Conservation (phyloP, 2,329 filamentous ascomycete species). For the Cercospora citrullina region DNA sequence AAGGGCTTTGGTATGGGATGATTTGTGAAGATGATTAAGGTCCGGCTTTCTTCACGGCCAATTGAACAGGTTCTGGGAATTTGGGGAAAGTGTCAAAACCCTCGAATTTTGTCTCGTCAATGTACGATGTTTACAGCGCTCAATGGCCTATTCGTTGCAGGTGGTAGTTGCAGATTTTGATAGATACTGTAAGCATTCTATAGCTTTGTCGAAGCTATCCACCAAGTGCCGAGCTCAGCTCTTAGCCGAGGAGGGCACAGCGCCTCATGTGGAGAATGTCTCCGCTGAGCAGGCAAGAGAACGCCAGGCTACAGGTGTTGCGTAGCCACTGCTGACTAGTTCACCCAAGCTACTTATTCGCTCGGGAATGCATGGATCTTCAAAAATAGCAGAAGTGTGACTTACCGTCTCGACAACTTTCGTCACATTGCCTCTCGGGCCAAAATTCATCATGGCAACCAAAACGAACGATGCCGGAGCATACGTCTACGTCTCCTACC, state of each 20-base stretch:
- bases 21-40: neutral
- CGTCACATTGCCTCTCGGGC: too few relatives aligned
- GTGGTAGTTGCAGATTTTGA: neutral
- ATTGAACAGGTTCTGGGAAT: too few relatives aligned
- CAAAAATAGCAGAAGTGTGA: neutral
- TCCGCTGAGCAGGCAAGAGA: neutral
- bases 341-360: neutral
- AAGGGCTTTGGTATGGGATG: neutral
- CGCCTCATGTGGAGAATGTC: neutral
- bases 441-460: neutral
- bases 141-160: neutral
- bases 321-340: slow-evolving; percentile 1
- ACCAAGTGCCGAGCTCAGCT: neutral
- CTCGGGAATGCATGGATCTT: neutral
- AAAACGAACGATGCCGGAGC: neutral
- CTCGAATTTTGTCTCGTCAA: neutral
- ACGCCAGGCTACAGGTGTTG: neutral
- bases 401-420: neutral
- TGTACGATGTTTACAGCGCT: neutral
- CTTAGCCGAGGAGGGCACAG: neutral
- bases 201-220: neutral
- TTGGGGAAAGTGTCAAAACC: too few relatives aligned
- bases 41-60: neutral
- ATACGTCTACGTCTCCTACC: slow-evolving; percentile 37
- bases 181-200: neutral